Conservation (phyloP, 768 basidiomycete species). For the Tricholoma matsutake region DNA sequence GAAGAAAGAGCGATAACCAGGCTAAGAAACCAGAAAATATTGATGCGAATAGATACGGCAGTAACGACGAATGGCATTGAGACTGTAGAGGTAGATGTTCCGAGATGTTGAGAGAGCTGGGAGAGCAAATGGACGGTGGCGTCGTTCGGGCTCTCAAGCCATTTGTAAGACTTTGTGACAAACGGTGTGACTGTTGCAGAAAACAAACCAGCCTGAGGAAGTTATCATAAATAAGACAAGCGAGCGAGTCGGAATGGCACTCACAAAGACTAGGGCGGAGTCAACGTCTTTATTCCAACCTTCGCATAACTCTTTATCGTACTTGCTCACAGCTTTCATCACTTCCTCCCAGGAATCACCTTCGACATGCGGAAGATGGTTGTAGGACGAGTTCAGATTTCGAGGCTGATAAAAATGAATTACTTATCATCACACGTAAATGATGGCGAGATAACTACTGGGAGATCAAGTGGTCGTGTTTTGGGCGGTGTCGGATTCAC, state of each 20-base stretch:
- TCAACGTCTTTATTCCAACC: neutral
- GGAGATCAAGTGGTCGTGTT: too few species aligned
- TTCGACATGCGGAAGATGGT: neutral
- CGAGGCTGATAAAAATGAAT: neutral
- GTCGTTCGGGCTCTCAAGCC: neutral
- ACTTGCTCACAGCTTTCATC: neutral
- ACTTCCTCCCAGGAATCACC: slow-evolving; percentile 1
- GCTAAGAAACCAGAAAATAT: slow-evolving; percentile 11
- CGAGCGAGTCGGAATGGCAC: neutral
- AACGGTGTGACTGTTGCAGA: neutral
- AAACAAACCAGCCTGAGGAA: neutral
- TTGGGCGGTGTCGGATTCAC: too few species aligned
- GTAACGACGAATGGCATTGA: neutral
- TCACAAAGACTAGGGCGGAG: neutral
- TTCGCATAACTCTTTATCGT: neutral
- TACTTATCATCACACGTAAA: too few species aligned
- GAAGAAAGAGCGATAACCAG: slow-evolving; percentile 3
- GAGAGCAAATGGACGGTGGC: neutral
- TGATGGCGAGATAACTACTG: too few species aligned
- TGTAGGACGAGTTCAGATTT: neutral
- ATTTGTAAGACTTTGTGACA: neutral
- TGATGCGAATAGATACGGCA: slow-evolving; percentile 3
- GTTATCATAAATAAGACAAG: neutral
- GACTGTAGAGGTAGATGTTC: neutral
- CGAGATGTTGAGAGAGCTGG: neutral